phyloP scores from a whole-genome alignment of 2,329 filamentous ascomycete genomes.

The Magnaporthales sp. region DNA sequence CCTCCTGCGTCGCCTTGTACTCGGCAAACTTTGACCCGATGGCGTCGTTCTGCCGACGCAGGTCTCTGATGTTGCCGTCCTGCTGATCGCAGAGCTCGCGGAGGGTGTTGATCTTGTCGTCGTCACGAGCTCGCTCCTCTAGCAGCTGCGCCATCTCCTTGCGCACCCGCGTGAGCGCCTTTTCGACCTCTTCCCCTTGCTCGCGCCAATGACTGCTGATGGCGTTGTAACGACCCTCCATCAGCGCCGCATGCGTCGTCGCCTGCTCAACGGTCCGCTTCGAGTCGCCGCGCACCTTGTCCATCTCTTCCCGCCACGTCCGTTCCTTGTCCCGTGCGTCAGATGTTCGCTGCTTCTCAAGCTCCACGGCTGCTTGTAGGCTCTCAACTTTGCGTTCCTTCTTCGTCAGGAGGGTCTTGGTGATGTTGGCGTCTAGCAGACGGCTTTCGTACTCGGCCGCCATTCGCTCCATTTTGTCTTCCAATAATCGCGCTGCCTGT shows the following conservation, averaged over 20 bases:
- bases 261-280: conserved; percentile 59
- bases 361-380: conserved; percentile 53
- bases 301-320: conserved; percentile 55
- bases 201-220: conserved; percentile 60
- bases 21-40: conserved; percentile 51
- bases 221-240: conserved; percentile 62
- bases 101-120: conserved; percentile 54
- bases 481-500: conserved; percentile 56
- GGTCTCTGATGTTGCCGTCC: conserved; percentile 55
- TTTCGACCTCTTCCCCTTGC: conserved; percentile 52
- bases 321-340: conserved; percentile 52
- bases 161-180: conserved; percentile 38
- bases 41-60: conserved; percentile 52
- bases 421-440: conserved; percentile 61
- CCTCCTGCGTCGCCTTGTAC: conserved; percentile 57
- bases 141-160: conserved; percentile 46
- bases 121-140: conserved; percentile 48
- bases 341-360: conserved; percentile 53
- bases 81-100: conserved; percentile 66
- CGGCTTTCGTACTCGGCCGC: conserved; percentile 61
- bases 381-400: conserved; percentile 69
- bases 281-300: conserved; percentile 49
- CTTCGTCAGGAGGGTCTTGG: conserved; percentile 59
- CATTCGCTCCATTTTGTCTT: conserved; percentile 63
- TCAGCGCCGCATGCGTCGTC: conserved; percentile 53